These are phyloP conservation scores for Hansenula anomala DNA, from an alignment of 1,139 yeast species.

Conservation along the genomic window DNA sequence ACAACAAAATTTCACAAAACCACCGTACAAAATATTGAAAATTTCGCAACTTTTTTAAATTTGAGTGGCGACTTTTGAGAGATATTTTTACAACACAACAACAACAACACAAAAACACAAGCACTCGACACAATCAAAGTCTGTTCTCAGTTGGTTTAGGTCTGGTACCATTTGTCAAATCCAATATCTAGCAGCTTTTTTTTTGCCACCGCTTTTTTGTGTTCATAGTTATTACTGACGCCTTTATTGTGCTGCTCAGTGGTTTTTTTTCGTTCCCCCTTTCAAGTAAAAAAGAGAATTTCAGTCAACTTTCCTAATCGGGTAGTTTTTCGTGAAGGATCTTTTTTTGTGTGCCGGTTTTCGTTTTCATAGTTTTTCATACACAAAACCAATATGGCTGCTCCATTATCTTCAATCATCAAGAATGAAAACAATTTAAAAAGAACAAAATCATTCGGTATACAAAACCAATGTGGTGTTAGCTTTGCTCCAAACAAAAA, in stretches of 20 bases:
- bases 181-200: no score
- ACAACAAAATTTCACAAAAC: background rate
- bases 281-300: background rate
- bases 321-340: slow-evolving; percentile 4
- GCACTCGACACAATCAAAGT: background rate
- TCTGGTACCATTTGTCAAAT: no score
- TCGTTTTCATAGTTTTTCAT: background rate
- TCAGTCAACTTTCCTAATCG: slow-evolving; percentile 3
- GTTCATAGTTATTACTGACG: slow-evolving; percentile 25
- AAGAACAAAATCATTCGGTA: slow-evolving; percentile 14
- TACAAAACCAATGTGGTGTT: slow-evolving; percentile 11
- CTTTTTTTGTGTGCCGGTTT: no score
- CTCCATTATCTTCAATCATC: slow-evolving; percentile 6
- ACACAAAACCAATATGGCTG: slow-evolving; percentile 1
- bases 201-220: background rate
- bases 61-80: slow-evolving; percentile 1
- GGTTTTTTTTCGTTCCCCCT: slow-evolving; percentile 2
- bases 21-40: background rate
- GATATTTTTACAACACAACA: background rate
- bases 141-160: background rate
- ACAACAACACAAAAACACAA: background rate
- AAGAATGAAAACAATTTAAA: slow-evolving; percentile 4
- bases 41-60: background rate
- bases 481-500: slow-evolving; percentile 20
- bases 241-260: slow-evolving; percentile 35